phyloP scores from a whole-genome alignment of 179 eudicot genomes.

The Corrigiola litoralis region DNA sequence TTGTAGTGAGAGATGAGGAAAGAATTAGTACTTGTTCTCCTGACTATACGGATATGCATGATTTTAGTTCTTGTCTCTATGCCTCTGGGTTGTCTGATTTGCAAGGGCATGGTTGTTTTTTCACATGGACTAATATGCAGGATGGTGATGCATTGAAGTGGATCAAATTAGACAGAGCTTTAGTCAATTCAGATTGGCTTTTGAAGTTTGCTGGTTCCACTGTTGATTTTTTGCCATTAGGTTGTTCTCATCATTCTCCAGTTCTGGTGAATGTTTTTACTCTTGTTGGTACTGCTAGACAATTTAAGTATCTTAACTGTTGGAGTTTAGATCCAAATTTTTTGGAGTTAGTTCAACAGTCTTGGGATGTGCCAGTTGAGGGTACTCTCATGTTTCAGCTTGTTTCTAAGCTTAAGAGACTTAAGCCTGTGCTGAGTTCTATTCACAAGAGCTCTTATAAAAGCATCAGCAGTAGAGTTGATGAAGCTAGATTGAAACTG shows the following conservation, averaged over 20 bases:
- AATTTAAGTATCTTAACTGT: too few relatives aligned
- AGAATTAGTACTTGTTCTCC: background rate
- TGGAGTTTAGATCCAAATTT: background rate
- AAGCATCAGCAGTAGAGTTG: background rate
- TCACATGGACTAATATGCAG: too few relatives aligned
- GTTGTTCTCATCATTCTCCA: background rate
- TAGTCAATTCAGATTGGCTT: too few relatives aligned
- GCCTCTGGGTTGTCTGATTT: background rate
- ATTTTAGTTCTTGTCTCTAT: too few relatives aligned
- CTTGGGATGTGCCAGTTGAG: background rate
- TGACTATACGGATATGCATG: background rate
- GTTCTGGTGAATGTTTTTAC: background rate
- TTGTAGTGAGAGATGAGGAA: background rate
- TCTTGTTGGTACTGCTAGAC: too few relatives aligned
- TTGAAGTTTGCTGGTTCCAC: too few relatives aligned
- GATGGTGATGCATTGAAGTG: too few relatives aligned
- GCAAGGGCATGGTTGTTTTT: too few relatives aligned
- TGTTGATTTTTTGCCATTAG: too few relatives aligned
- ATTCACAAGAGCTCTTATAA: background rate
- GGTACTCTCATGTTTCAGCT: background rate
- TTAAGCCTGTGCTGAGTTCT: background rate
- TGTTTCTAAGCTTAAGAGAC: background rate
- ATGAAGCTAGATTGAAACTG: too few relatives aligned
- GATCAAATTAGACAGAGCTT: too few relatives aligned
- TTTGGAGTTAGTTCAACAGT: too few relatives aligned